A percentile compares a stretch with the other conserved stretches of the same genome.
Conservation (phyloP, 2,329 filamentous ascomycete species). For the Alternaria novae-zelandiae region DNA sequence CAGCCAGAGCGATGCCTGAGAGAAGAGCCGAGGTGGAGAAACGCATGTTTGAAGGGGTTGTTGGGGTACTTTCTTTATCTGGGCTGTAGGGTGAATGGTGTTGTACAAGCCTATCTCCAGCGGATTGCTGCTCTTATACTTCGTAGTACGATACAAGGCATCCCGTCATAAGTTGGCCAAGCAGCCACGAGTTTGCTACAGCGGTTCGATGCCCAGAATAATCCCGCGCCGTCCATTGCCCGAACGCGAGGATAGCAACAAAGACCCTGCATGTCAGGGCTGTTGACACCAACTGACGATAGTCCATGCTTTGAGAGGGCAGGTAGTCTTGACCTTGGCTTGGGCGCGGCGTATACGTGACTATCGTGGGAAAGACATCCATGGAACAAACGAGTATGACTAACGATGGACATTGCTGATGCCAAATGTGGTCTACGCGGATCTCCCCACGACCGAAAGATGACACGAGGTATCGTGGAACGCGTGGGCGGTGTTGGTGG, state of each 20-base stretch:
- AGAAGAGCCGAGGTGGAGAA: not conserved
- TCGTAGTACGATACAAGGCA: not conserved
- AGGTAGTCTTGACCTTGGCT: not conserved
- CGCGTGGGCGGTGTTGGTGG: not conserved
- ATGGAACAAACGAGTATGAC: not conserved
- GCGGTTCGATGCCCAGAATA: not conserved
- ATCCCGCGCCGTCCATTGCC: not conserved
- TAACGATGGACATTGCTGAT: not conserved
- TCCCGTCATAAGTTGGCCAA: not conserved
- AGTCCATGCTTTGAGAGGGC: not conserved
- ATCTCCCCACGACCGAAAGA: not conserved
- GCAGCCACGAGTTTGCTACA: not conserved
- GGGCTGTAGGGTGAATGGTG: not conserved
- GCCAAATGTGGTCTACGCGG: not conserved
- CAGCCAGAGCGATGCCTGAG: not conserved
- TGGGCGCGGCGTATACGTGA: not conserved
- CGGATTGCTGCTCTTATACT: not conserved
- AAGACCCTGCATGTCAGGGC: not conserved
- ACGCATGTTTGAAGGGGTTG: not conserved
- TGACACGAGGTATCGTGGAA: not conserved
- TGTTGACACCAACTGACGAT: not conserved
- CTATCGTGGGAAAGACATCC: not conserved
- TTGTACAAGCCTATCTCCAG: not conserved
- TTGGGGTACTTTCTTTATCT: not conserved
- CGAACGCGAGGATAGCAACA: not conserved